Evolutionary conservation across 768 basidiomycete species (phyloP).

Genomic region (Austroboletus eburneus): DNA sequence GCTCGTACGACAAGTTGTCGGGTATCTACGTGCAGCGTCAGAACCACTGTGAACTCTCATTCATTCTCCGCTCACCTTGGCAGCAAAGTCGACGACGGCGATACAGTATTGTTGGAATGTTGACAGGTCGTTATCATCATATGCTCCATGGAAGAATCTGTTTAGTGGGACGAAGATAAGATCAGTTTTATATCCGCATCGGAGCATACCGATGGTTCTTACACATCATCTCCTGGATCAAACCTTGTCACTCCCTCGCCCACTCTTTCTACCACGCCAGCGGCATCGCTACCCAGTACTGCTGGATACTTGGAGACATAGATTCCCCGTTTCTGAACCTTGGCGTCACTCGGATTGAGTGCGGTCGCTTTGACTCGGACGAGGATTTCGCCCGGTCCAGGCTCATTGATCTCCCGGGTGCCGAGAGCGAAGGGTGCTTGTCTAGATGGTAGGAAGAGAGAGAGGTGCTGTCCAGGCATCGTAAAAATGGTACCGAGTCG

Average conservation of each 20-base stretch:
- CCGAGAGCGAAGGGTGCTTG: conserved; percentile 35
- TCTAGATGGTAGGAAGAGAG: conserved; percentile 30
- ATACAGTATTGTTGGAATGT: conserved; percentile 46
- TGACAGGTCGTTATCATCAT: conserved; percentile 34
- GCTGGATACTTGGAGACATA: conserved; percentile 41
- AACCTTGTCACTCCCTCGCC: conserved; percentile 50
- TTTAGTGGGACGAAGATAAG: conserved; percentile 14
- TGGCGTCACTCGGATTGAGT: conserved; percentile 53
- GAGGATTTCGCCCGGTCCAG: conserved; percentile 46
- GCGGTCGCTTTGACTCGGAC: conserved; percentile 44
- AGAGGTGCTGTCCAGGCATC: conserved; percentile 27
- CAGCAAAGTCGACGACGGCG: conserved; percentile 35
- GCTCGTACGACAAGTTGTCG: conserved; percentile 41
- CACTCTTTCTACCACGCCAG: conserved; percentile 48
- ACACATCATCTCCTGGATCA: conserved; percentile 53
- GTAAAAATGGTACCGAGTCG: conserved; percentile 4
- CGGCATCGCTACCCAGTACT: conserved; percentile 45
- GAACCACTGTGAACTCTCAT: conserved; percentile 1
- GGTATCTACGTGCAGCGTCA: conserved; percentile 40
- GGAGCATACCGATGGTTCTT: conserved; percentile 16
- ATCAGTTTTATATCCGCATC: conserved; percentile 19
- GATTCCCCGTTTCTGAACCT: conserved; percentile 39
- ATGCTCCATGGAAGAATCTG: conserved; percentile 40
- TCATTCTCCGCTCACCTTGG: conserved; percentile 32
- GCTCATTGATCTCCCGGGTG: conserved; percentile 34